Evolutionary conservation across 1,139 yeast species (phyloP).

Genomic region (Taiozyma sp.): DNA sequence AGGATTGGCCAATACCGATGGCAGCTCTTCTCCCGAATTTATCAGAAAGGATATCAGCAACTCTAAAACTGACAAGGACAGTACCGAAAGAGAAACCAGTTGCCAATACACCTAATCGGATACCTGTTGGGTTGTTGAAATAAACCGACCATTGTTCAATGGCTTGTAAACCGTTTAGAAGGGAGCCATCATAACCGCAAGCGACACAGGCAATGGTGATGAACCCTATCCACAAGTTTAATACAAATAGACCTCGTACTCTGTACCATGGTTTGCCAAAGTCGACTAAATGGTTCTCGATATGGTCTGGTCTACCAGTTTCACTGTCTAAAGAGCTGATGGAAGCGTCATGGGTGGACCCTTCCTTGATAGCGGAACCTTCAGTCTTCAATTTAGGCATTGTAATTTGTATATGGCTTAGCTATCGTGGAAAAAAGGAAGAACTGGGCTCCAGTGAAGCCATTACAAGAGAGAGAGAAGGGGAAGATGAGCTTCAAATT

Average conservation of each 20-base stretch:
- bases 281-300: conserved; percentile 2
- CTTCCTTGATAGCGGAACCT: neutral
- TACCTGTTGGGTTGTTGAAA: conserved; percentile 36
- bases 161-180: conserved; percentile 45
- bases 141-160: conserved; percentile 16
- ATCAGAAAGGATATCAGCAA: conserved; percentile 35
- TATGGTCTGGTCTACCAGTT: neutral
- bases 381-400: neutral
- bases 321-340: neutral
- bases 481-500: neutral
- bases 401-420: neutral
- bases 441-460: neutral
- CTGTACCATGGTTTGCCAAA: conserved; percentile 6
- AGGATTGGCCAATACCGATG: conserved; percentile 32
- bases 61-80: conserved; percentile 16
- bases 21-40: conserved; percentile 39
- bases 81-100: conserved; percentile 49
- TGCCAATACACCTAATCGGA: conserved; percentile 36
- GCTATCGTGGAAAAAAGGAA: neutral
- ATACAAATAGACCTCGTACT: conserved; percentile 1
- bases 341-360: neutral
- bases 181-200: conserved; percentile 44
- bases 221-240: conserved; percentile 27
- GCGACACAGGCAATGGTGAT: conserved; percentile 39
- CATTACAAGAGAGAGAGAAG: neutral